A percentile compares a stretch with the other conserved stretches of the same genome.
Evolutionary conservation across 129 eudicot species (phyloP).

Genomic region (Calendula officinalis): DNA sequence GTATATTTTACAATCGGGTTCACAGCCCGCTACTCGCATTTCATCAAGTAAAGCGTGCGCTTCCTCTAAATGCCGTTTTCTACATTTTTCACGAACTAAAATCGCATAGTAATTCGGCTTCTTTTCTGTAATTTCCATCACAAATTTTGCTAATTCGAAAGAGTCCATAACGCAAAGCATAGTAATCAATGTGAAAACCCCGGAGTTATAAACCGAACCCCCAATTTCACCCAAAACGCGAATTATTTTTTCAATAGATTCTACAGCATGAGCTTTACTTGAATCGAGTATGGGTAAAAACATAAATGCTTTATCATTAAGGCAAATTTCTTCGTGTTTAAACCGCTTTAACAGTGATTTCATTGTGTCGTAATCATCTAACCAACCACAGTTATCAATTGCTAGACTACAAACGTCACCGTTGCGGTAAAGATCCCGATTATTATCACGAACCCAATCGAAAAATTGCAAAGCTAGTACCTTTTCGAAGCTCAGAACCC

Average conservation of each 20-base stretch:
- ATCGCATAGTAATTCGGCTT: slow-evolving; percentile 41
- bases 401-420: slow-evolving; percentile 58
- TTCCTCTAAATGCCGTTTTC: slow-evolving; percentile 39
- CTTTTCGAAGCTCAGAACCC: slow-evolving; percentile 44
- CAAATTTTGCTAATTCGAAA: slow-evolving; percentile 66
- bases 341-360: slow-evolving; percentile 41
- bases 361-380: slow-evolving; percentile 62
- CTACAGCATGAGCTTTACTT: slow-evolving; percentile 25
- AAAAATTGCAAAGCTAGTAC: slow-evolving; percentile 53
- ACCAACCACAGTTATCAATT: slow-evolving; percentile 65
- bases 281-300: slow-evolving; percentile 44
- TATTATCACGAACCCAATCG: slow-evolving; percentile 45
- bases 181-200: slow-evolving; percentile 50
- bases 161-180: slow-evolving; percentile 55
- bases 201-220: slow-evolving; percentile 61
- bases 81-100: slow-evolving; percentile 54
- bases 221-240: slow-evolving; percentile 45
- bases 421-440: slow-evolving; percentile 33
- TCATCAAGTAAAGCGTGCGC: slow-evolving; percentile 46
- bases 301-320: slow-evolving; percentile 53
- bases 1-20: slow-evolving; percentile 45
- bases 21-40: slow-evolving; percentile 51
- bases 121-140: slow-evolving; percentile 55
- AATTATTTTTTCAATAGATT: slow-evolving; percentile 39
- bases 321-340: slow-evolving; percentile 37